phyloP scores from a whole-genome alignment of 225 moss, liverwort and hornwort genomes.

The Anthoceros angustus region DNA sequence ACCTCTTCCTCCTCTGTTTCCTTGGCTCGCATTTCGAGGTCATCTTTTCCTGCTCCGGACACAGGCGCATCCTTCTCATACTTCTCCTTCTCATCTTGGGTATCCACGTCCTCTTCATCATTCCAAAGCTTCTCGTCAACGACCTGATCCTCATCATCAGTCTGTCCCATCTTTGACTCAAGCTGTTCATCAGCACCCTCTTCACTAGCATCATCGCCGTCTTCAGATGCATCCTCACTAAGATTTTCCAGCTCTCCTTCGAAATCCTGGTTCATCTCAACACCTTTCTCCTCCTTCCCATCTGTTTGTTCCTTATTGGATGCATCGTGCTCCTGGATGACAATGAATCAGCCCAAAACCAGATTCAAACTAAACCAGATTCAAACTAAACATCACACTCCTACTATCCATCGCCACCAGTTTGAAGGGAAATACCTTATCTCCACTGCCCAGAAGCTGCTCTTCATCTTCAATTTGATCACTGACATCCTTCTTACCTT shows the following conservation, averaged over 20 bases:
- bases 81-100: conserved; percentile 54
- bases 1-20: conserved; percentile 28
- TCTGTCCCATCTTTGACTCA: conserved; percentile 86
- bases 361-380: too few species aligned
- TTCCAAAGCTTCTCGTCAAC: conserved; percentile 93
- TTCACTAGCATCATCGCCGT: conserved; percentile 34
- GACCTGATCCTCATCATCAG: conserved; percentile 58
- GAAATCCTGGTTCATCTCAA: conserved; percentile 97
- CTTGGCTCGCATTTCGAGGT: conserved; percentile 78
- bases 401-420: background rate
- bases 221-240: conserved; percentile 62
- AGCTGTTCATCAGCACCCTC: conserved; percentile 50
- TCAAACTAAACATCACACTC: too few species aligned
- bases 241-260: conserved; percentile 76
- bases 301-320: conserved; percentile 25
- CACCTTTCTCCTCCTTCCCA: conserved; percentile 65
- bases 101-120: conserved; percentile 45
- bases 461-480: conserved; percentile 98
- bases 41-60: conserved; percentile 55
- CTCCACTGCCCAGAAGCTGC: conserved; percentile 72
- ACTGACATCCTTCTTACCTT: conserved; percentile 93
- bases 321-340: conserved; percentile 26
- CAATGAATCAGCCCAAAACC: background rate
- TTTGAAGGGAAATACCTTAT: conserved; percentile 22
- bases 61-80: conserved; percentile 70